A percentile compares a stretch with the other conserved stretches of the same genome.
These are phyloP conservation scores for Fusarium sp. DNA, from an alignment of 2,329 filamentous ascomycete genomes.

Conservation along the genomic window DNA sequence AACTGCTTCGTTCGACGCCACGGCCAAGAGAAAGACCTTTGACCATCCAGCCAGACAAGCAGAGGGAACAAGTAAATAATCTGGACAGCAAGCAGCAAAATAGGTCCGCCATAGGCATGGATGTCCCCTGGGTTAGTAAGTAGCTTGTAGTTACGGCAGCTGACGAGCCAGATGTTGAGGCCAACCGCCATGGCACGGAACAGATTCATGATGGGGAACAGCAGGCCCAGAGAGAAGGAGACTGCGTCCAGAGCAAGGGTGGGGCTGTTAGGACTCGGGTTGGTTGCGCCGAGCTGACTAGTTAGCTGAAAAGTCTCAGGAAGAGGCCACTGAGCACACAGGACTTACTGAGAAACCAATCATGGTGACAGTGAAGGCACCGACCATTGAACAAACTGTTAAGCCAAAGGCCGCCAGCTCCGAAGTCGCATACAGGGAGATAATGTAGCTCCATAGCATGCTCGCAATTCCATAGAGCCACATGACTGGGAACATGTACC, in stretches of 20 bases:
- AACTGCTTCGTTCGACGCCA: not conserved
- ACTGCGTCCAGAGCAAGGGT: not conserved
- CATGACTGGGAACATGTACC: conserved; percentile 3
- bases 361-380: not conserved
- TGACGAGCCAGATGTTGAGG: conserved; percentile 81
- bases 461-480: conserved; percentile 7
- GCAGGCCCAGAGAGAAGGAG: conserved; percentile 14
- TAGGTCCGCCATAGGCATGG: conserved; percentile 77
- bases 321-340: not conserved
- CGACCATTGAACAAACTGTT: not conserved
- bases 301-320: not conserved
- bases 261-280: not conserved
- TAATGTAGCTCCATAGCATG: not conserved
- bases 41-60: not conserved
- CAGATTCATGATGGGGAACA: conserved; percentile 58
- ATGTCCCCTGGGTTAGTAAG: conserved; percentile 74
- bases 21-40: not conserved
- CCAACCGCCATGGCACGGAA: conserved; percentile 77
- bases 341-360: not conserved
- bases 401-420: conserved; percentile 4
- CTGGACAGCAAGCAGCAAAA: not conserved
- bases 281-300: not conserved
- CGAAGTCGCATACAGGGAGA: conserved; percentile 3
- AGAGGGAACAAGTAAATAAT: not conserved
- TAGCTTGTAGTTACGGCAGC: conserved; percentile 70